Evolutionary conservation across 352 stramenopile genomes (phyloP).

Genomic region (Pythium coloratum): DNA sequence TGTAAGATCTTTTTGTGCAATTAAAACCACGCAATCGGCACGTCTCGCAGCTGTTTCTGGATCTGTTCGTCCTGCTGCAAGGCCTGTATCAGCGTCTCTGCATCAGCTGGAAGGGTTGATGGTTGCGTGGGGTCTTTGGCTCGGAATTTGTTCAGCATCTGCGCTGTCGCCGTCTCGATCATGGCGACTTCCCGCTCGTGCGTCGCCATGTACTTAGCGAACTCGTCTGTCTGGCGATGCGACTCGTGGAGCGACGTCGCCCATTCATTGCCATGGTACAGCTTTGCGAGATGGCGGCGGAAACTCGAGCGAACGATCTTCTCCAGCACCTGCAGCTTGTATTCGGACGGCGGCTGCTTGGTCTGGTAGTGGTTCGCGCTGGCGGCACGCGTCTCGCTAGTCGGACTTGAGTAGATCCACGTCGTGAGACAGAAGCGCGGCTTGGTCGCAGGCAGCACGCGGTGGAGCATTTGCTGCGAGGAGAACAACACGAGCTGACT

Average conservation of each 20-base stretch:
- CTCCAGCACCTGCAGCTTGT: slow-evolving; percentile 33
- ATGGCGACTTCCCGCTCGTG: slow-evolving; percentile 51
- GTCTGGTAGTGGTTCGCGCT: slow-evolving; percentile 13
- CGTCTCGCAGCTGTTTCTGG: slow-evolving; percentile 24
- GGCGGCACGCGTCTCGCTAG: neutral
- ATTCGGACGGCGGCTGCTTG: neutral
- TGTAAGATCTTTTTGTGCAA: neutral
- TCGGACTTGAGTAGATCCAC: slow-evolving; percentile 57
- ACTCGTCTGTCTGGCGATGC: slow-evolving; percentile 50
- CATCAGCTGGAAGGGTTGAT: slow-evolving; percentile 36
- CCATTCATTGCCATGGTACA: slow-evolving; percentile 59
- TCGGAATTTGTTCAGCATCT: slow-evolving; percentile 69
- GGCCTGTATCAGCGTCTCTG: slow-evolving; percentile 29
- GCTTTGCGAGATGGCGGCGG: slow-evolving; percentile 61
- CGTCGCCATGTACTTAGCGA: slow-evolving; percentile 61
- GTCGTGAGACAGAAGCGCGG: slow-evolving; percentile 67
- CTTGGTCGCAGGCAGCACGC: slow-evolving; percentile 51
- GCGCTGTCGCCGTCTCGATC: slow-evolving; percentile 46
- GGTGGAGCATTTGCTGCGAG: slow-evolving; percentile 79
- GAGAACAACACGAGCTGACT: slow-evolving; percentile 79
- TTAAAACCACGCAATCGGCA: slow-evolving; percentile 58
- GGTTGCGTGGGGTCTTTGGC: slow-evolving; percentile 32
- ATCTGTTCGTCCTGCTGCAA: slow-evolving; percentile 25
- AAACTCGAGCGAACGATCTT: slow-evolving; percentile 65
- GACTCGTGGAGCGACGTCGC: slow-evolving; percentile 54